Evolutionary conservation across 2,329 filamentous ascomycete genomes (phyloP).

Genomic region (Verticillium albo-atrum): DNA sequence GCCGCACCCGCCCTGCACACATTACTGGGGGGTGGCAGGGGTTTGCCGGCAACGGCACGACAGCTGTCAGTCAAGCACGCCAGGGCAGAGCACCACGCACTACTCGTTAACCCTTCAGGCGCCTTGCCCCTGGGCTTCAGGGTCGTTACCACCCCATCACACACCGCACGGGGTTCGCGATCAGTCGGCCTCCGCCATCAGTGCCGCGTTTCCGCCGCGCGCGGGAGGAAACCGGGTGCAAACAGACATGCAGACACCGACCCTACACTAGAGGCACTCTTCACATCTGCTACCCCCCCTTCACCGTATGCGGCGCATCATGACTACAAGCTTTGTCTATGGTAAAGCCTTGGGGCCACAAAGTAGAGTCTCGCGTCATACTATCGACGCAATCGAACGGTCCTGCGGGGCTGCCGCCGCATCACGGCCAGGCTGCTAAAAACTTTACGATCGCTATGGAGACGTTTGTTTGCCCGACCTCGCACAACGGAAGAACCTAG

Average conservation of each 20-base stretch:
- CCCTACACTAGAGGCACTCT: not conserved
- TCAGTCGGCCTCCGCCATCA: not conserved
- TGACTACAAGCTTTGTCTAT: not conserved
- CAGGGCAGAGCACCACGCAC: not conserved
- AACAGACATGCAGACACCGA: not conserved
- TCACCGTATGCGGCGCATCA: not conserved
- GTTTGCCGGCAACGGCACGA: not conserved
- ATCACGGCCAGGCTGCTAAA: too few species aligned
- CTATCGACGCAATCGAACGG: too few species aligned
- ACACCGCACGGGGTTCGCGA: not conserved
- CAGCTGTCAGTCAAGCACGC: not conserved
- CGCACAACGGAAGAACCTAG: too few species aligned
- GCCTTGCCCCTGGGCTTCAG: not conserved
- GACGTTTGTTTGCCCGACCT: too few species aligned
- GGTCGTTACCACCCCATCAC: not conserved
- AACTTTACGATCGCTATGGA: too few species aligned
- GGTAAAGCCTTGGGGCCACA: not conserved
- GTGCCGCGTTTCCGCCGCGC: slow-evolving; percentile 2
- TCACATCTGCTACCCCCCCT: not conserved
- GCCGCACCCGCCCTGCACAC: not conserved
- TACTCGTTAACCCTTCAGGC: not conserved
- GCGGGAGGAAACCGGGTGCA: not conserved
- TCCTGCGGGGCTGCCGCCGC: too few species aligned
- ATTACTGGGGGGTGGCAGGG: not conserved
- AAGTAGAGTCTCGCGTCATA: too few species aligned